Evolutionary conservation across 495 filamentous ascomycete species (phyloP).

Genomic region (Chaetomium cochliodes): DNA sequence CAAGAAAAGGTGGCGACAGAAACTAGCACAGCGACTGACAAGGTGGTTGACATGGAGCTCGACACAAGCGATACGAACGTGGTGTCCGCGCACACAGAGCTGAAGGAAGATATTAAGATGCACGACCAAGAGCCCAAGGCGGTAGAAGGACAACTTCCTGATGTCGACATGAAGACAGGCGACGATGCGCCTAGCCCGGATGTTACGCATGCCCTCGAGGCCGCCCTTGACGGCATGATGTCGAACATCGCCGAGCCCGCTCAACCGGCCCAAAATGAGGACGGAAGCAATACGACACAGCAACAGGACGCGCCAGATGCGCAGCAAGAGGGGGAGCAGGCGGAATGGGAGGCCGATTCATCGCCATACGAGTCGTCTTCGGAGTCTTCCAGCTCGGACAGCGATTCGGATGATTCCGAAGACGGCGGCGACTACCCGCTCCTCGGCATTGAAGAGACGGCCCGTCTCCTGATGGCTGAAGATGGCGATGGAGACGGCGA

Average conservation of each 20-base stretch:
- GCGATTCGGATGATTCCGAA: conserved; percentile 58
- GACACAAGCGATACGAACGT: not conserved
- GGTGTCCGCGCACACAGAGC: not conserved
- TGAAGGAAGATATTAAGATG: conserved; percentile 1
- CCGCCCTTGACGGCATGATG: conserved; percentile 44
- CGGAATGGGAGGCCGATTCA: conserved; percentile 62
- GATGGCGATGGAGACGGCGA: conserved; percentile 66
- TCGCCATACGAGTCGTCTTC: conserved; percentile 55
- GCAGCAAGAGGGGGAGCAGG: conserved; percentile 33
- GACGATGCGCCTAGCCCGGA: conserved; percentile 33
- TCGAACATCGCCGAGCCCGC: conserved; percentile 16
- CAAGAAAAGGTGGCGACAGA: conserved; percentile 4
- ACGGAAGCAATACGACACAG: conserved; percentile 13
- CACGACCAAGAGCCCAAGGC: conserved; percentile 8
- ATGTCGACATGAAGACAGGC: conserved; percentile 13
- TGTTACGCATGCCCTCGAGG: conserved; percentile 48
- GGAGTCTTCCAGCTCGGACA: conserved; percentile 32
- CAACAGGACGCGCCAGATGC: conserved; percentile 2
- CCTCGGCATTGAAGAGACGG: conserved; percentile 73
- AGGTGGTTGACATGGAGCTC: conserved; percentile 18
- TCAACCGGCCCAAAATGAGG: conserved; percentile 20
- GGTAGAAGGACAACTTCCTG: not conserved
- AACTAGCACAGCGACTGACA: not conserved
- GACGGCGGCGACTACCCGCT: conserved; percentile 54
- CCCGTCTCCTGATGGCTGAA: conserved; percentile 70